phyloP scores from a whole-genome alignment of 2,329 filamentous ascomycete genomes.

The Pseudogymnoascus sp. region DNA sequence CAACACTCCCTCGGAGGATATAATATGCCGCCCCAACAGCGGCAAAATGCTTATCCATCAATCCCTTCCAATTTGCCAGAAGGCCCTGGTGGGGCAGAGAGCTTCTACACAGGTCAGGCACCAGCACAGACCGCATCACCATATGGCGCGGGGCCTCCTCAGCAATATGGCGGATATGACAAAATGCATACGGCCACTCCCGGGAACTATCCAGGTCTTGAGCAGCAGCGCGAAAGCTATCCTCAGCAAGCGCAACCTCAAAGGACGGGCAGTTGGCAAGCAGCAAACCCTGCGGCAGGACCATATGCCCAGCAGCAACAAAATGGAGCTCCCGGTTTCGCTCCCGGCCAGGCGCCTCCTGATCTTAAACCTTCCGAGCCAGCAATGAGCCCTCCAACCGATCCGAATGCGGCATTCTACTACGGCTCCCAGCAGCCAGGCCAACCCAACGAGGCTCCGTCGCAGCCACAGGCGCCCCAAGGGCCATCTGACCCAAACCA shows the following conservation, averaged over 20 bases:
- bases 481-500: constrained; percentile 2
- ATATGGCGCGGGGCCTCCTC: constrained; percentile 42
- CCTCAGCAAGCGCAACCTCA: constrained; percentile 39
- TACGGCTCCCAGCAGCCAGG: constrained; percentile 34
- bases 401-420: constrained; percentile 53
- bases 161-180: constrained; percentile 35
- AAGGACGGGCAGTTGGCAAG: constrained; percentile 45
- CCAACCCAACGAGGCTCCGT: not conserved
- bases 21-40: constrained; percentile 42
- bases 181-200: constrained; percentile 21
- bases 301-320: constrained; percentile 25
- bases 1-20: constrained; percentile 68
- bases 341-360: constrained; percentile 30
- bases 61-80: constrained; percentile 49
- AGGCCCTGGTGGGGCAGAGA: constrained; percentile 56
- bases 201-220: constrained; percentile 19
- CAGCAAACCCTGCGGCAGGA: constrained; percentile 19
- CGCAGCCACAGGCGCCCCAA: constrained; percentile 9
- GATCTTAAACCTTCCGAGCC: constrained; percentile 30
- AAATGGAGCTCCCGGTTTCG: constrained; percentile 15
- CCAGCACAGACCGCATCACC: constrained; percentile 34
- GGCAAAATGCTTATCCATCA: constrained; percentile 62
- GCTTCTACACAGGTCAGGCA: constrained; percentile 69
- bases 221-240: constrained; percentile 31
- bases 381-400: constrained; percentile 33